Conservation (phyloP, 805 yeast species). For the Cyberlindnera japonica region DNA sequence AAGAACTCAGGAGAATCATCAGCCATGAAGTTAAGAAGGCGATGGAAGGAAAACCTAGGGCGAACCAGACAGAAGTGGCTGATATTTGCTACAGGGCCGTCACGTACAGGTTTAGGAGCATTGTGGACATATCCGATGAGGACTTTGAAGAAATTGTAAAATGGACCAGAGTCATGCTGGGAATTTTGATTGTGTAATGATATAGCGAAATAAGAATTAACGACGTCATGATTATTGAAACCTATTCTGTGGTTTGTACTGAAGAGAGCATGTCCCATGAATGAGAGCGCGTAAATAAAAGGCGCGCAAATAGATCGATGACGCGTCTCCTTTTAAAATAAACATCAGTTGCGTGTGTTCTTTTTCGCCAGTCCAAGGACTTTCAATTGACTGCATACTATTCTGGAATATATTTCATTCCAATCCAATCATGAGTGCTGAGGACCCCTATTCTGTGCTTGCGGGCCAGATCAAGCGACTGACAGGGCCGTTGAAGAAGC, state of each 20-base stretch:
- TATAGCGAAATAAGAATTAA: no score
- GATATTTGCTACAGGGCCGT: conserved; percentile 25
- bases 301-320: background rate
- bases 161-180: conserved; percentile 21
- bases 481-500: background rate
- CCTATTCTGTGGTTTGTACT: no score
- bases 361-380: no score
- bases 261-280: no score
- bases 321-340: no score
- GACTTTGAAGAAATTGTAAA: conserved; percentile 13
- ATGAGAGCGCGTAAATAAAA: no score
- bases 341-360: no score
- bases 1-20: conserved; percentile 18
- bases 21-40: conserved; percentile 15
- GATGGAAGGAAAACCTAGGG: conserved; percentile 14
- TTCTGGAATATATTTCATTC: no score
- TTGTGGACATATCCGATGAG: conserved; percentile 9
- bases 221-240: background rate
- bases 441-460: background rate
- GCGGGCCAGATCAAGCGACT: background rate
- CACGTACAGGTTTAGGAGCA: conserved; percentile 19
- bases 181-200: conserved; percentile 7
- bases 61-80: conserved; percentile 22
- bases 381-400: no score
- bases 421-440: background rate